phyloP scores from a whole-genome alignment of 1,284 basidiomycete genomes.

The Rhizopogon hawkerae region DNA sequence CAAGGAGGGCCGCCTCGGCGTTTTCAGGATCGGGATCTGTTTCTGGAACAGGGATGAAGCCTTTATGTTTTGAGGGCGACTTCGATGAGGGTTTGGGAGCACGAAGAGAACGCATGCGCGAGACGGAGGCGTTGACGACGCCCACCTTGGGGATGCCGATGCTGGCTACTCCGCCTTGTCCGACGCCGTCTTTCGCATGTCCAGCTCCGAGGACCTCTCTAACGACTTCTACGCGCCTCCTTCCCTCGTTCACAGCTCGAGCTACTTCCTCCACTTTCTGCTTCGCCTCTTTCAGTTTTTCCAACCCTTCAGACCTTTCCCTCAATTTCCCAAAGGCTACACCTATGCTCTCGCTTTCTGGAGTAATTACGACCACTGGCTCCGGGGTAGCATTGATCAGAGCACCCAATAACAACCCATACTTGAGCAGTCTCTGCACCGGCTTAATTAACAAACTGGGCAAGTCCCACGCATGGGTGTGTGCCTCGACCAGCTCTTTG shows the following conservation, averaged over 20 bases:
- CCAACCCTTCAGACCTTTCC: slow-evolving; percentile 13
- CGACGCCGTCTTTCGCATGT: slow-evolving; percentile 18
- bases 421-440: slow-evolving; percentile 88
- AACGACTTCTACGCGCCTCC: slow-evolving; percentile 79
- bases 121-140: slow-evolving; percentile 48
- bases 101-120: slow-evolving; percentile 48
- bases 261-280: slow-evolving; percentile 71
- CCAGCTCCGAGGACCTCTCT: slow-evolving; percentile 50
- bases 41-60: not conserved
- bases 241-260: slow-evolving; percentile 78
- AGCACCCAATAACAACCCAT: slow-evolving; percentile 76
- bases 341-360: not conserved
- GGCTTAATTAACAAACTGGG: slow-evolving; percentile 88
- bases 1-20: slow-evolving; percentile 50
- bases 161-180: slow-evolving; percentile 28
- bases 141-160: slow-evolving; percentile 22
- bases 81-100: slow-evolving; percentile 10
- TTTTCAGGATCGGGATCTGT: slow-evolving; percentile 20
- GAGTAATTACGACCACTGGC: slow-evolving; percentile 14
- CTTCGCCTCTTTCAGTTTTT: slow-evolving; percentile 56
- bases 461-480: slow-evolving; percentile 91
- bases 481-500: slow-evolving; percentile 56
- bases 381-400: slow-evolving; percentile 76
- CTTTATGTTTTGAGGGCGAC: slow-evolving; percentile 6
- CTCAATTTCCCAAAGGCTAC: not conserved